Conservation (phyloP, 495 filamentous ascomycete species). For the Xeromyces bisporus region DNA sequence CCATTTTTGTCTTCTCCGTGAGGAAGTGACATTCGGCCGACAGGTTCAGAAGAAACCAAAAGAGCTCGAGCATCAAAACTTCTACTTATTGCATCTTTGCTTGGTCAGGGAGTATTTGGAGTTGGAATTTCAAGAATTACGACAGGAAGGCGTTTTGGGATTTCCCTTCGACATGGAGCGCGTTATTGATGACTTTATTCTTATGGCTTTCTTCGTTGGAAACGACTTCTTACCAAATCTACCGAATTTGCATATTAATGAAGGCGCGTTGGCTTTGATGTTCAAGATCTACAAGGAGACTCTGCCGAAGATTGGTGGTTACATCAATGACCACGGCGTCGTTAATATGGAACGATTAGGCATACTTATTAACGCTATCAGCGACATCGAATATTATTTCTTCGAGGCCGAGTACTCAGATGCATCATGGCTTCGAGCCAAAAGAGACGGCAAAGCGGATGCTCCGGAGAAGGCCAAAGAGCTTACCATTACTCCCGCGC, state of each 20-base stretch:
- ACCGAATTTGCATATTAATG: slow-evolving; percentile 94
- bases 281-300: slow-evolving; percentile 92
- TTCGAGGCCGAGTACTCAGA: slow-evolving; percentile 86
- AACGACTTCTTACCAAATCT: slow-evolving; percentile 98
- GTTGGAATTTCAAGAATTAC: slow-evolving; percentile 87
- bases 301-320: slow-evolving; percentile 74
- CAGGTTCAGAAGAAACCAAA: slow-evolving; percentile 73
- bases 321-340: slow-evolving; percentile 87
- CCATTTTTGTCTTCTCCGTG: slow-evolving; percentile 91
- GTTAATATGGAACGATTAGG: slow-evolving; percentile 72
- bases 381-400: slow-evolving; percentile 70
- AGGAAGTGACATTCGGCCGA: slow-evolving; percentile 94
- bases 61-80: slow-evolving; percentile 96
- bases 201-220: slow-evolving; percentile 98
- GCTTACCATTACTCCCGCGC: slow-evolving; percentile 59
- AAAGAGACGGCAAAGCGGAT: slow-evolving; percentile 39
- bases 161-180: slow-evolving; percentile 89
- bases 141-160: slow-evolving; percentile 52
- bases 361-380: slow-evolving; percentile 66
- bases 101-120: slow-evolving; percentile 95
- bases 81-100: slow-evolving; percentile 93
- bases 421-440: slow-evolving; percentile 78
- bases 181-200: slow-evolving; percentile 96
- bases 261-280: slow-evolving; percentile 89
- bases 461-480: slow-evolving; percentile 41